Base-by-base conservation (phyloP, 2,329 filamentous ascomycete genomes). In the Neopestalotiopsis sp. region DNA sequence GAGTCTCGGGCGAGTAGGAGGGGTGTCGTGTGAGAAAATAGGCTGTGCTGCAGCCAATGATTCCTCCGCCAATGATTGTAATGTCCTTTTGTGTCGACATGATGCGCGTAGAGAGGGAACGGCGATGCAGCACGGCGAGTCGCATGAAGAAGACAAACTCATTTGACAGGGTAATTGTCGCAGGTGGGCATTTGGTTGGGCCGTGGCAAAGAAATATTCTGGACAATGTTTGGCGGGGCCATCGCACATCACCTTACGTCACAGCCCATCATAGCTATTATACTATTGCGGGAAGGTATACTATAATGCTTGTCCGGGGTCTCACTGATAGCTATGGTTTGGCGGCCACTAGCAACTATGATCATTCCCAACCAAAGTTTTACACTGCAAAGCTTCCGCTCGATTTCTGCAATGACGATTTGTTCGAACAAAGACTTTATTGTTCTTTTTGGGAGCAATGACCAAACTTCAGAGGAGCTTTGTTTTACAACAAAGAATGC, bases 1-100 rank as follows among this genome's bases (percentile, higher is more conserved):
- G 90, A 61, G 82, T 87, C 38, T 86, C 79, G 38, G 88, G 87
- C 72, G 92, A 85, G 80, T 90, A 94, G 4, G 85, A 86, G 1
- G 90, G 88, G 76, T 94, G 92, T 70, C 90, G 88, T 0, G 92
- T 92, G 13, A 94, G 83, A 76, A 88, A 94, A 74, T 94, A 94
- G 28, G 92, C 92, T 2, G 90, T 89, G 70, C 89, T 92, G 77
- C 89, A 91, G 71, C 92, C 92, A 70, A 94, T 94, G 66, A 94
- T 93, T 70, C 92, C 92, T 69, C 92, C 92, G 72, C 92, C 91
- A 85, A 80, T 71, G 67, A 80, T 77, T 64, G 74, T 76, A 67
- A 79, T 79, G 24, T 79, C 77, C 68, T 74, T 75, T 17, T 63
- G 67, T 28, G 67, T 68, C 34, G 70, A 53, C 20, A 72, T 69